Evolutionary conservation across 495 filamentous ascomycete species (phyloP).

Genomic region (Trypethelium eluteriae): DNA sequence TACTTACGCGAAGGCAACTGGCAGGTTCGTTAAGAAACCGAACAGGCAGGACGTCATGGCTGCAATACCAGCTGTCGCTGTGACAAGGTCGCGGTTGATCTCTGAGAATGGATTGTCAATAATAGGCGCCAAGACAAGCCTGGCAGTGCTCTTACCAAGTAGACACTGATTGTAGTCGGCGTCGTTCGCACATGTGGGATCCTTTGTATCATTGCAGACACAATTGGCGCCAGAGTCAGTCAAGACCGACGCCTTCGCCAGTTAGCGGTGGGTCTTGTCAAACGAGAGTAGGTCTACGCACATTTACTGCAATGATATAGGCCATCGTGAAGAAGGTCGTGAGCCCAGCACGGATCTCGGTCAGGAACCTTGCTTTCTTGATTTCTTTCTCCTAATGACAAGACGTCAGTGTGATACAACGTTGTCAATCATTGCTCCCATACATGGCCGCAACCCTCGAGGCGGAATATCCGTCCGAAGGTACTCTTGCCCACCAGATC

Average conservation of each 20-base stretch:
- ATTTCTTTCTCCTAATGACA: constrained; percentile 49
- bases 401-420: not conserved
- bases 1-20: constrained; percentile 55
- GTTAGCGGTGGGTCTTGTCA: not conserved
- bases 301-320: constrained; percentile 67
- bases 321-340: constrained; percentile 86
- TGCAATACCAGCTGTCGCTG: constrained; percentile 71
- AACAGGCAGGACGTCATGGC: constrained; percentile 63
- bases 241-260: constrained; percentile 47
- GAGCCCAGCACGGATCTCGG: constrained; percentile 68
- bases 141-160: not conserved
- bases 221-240: constrained; percentile 63
- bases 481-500: constrained; percentile 47
- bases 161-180: constrained; percentile 42
- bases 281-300: not conserved
- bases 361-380: constrained; percentile 69
- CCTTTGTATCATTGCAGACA: constrained; percentile 43
- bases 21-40: constrained; percentile 66
- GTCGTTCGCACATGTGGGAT: constrained; percentile 27
- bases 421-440: constrained; percentile 26
- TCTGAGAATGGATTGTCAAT: constrained; percentile 38
- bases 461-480: constrained; percentile 64
- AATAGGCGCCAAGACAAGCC: not conserved
- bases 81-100: constrained; percentile 67
- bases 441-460: constrained; percentile 70